A percentile compares a stretch with the other conserved stretches of the same genome.
Evolutionary conservation across 2,329 filamentous ascomycete species (phyloP).

Genomic region (Aureobasidium sp.): DNA sequence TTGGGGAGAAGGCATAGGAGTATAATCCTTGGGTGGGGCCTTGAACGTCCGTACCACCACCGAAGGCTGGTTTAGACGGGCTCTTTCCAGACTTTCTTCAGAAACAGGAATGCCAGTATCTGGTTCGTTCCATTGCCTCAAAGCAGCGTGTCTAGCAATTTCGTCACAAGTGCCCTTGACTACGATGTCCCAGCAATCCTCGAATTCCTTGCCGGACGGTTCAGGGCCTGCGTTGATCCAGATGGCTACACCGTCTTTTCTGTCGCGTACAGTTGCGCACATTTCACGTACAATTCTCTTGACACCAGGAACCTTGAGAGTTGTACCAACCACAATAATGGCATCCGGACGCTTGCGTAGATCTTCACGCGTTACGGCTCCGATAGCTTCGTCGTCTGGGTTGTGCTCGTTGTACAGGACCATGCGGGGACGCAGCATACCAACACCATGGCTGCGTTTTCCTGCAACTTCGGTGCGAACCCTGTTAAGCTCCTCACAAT

Average conservation of each 20-base stretch:
- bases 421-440: constrained; percentile 80
- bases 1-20: constrained; percentile 26
- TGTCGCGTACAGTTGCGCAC: constrained; percentile 74
- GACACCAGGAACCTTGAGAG: constrained; percentile 88
- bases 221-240: constrained; percentile 91
- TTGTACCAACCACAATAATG: constrained; percentile 90
- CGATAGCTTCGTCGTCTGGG: constrained; percentile 92
- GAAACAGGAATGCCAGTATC: constrained; percentile 37
- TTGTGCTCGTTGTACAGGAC: constrained; percentile 97
- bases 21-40: constrained; percentile 13
- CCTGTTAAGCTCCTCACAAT: constrained; percentile 65
- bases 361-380: constrained; percentile 79
- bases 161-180: constrained; percentile 82
- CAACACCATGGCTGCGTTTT: constrained; percentile 88
- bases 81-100: constrained; percentile 36
- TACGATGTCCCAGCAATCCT: constrained; percentile 87
- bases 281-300: constrained; percentile 82
- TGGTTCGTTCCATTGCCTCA: constrained; percentile 50
- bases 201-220: constrained; percentile 73
- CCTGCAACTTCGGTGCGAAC: constrained; percentile 67
- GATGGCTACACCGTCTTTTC: constrained; percentile 67
- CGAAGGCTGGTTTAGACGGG: constrained; percentile 29
- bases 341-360: constrained; percentile 79
- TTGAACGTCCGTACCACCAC: constrained; percentile 21
- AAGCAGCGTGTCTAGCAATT: constrained; percentile 63